Evolutionary conservation across 306 rosid species (phyloP), one percentile per base, ranked within the genome.

Genomic region (Phaseolus lunatus): DNA sequence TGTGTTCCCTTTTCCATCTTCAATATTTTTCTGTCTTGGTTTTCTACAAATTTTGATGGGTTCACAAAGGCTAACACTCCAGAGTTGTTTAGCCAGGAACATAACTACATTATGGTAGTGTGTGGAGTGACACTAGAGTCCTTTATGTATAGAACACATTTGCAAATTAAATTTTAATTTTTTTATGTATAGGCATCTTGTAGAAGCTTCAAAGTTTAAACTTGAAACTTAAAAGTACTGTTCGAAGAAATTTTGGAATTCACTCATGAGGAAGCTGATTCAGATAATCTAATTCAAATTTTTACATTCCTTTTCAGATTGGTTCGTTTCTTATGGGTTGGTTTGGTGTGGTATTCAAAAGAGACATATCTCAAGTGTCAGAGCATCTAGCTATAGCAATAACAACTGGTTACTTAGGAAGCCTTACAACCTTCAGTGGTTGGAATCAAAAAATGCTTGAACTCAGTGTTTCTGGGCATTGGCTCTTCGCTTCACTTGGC

Each of bases 391-490:
- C 92, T 23, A 88, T 94, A 67, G 96, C 91, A 68, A 61, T 92
- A 49, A 70, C 94, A 16, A 94, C 97, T 7, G 98, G 98, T 78
- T 94, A 86, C 84, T 81, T 94, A 65, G 97, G 97, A 67, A 94
- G 97, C 89, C 95, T 92, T 37, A 94, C 98, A 73, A 94, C 98
- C 5, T 90, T 94, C 85, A 94, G 96, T 19, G 92, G 96, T 76
- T 94, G 96, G 98, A 92, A 90, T 81, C 97, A 94, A 87, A 85
- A 92, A 76, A 94, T 94, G 98, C 83, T 94, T 72, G 91, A 94
- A 44, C 96, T 94, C 73, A 83, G 85, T 78, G 85, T 73, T 68
- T 73, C 84, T 0, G 95, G 96, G 65, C 93, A 76, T 33, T 90
- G 93, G 97, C 85, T 90, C 58, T 87, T 76, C 14, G 69, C 88